A percentile compares a stretch with the other conserved stretches of the same genome.
Conservation (phyloP, 768 basidiomycete species). For the Russula griseocarnosa region DNA sequence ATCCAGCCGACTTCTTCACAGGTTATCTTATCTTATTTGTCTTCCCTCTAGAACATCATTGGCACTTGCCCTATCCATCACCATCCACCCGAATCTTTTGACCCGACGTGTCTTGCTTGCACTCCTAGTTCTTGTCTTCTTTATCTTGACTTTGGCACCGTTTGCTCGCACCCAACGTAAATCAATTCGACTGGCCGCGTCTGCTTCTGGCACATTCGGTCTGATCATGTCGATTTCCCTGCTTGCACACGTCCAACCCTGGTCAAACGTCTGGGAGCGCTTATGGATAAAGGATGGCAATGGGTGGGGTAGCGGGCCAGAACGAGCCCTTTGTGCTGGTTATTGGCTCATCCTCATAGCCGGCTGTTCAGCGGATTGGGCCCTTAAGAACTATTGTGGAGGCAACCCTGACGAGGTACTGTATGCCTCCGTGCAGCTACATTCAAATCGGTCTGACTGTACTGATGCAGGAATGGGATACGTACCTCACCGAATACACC, state of each 20-base stretch:
- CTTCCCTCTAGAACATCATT: conserved; percentile 38
- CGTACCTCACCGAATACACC: conserved; percentile 57
- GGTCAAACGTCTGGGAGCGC: conserved; percentile 62
- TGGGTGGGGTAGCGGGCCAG: conserved; percentile 53
- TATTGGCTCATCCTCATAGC: conserved; percentile 48
- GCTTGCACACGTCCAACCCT: conserved; percentile 46
- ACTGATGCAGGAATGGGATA: conserved; percentile 58
- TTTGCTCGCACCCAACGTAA: conserved; percentile 44
- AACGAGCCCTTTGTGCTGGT: conserved; percentile 56
- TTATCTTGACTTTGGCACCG: conserved; percentile 45
- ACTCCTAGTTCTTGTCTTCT: conserved; percentile 38
- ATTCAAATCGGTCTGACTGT: background rate
- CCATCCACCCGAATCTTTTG: conserved; percentile 51
- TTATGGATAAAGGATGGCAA: conserved; percentile 48
- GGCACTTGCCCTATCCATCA: conserved; percentile 50
- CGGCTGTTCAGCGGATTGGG: conserved; percentile 53
- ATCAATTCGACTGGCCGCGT: conserved; percentile 47
- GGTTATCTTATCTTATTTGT: conserved; percentile 6
- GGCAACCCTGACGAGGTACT: conserved; percentile 65
- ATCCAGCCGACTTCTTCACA: conserved; percentile 22
- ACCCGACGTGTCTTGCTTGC: conserved; percentile 45
- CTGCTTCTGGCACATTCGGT: conserved; percentile 57
- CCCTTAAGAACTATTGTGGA: conserved; percentile 51
- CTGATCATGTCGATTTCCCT: conserved; percentile 51
- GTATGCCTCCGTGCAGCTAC: conserved; percentile 15